phyloP scores from a whole-genome alignment of 345 rosid species.

The Capsella bursapastoris region DNA sequence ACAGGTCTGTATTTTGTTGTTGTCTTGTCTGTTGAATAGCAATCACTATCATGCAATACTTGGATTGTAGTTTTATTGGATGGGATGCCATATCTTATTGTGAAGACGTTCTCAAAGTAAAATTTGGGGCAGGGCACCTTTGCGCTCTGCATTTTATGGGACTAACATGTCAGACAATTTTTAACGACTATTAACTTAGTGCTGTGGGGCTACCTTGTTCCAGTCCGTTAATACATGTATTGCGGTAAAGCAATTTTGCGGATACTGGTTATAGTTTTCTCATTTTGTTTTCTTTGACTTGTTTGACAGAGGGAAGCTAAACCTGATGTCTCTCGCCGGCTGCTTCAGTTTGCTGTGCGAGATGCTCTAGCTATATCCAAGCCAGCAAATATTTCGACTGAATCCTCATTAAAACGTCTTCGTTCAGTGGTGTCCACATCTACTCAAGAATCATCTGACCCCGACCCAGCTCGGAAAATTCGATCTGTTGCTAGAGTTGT shows the following conservation, averaged over 20 bases:
- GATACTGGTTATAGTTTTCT: conserved; percentile 33
- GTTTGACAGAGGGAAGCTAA: conserved; percentile 66
- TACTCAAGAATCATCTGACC: conserved; percentile 49
- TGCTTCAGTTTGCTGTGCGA: conserved; percentile 94
- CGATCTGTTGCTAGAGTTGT: conserved; percentile 70
- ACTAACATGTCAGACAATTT: conserved; percentile 9
- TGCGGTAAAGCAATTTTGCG: conserved; percentile 4
- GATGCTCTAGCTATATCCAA: conserved; percentile 85
- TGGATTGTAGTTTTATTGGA: conserved; percentile 14
- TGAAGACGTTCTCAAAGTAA: conserved; percentile 19
- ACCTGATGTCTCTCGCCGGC: conserved; percentile 77
- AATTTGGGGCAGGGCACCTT: conserved; percentile 10
- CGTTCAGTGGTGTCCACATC: conserved; percentile 82
- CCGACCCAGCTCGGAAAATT: conserved; percentile 59
- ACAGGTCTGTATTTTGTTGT: conserved; percentile 57
- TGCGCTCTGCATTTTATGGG: conserved; percentile 17
- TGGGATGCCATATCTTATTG: conserved; percentile 29
- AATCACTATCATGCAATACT: neutral
- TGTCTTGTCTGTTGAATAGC: neutral
- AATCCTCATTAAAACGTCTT: conserved; percentile 78
- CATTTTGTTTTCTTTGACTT: conserved; percentile 34
- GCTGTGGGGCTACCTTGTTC: conserved; percentile 10
- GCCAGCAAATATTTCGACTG: conserved; percentile 52
- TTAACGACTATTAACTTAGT: conserved; percentile 1
- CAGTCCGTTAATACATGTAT: conserved; percentile 15